Evolutionary conservation across 495 filamentous ascomycete genomes (phyloP), one percentile per base, ranked within the genome.

Genomic region (Talaromyces ruber): DNA sequence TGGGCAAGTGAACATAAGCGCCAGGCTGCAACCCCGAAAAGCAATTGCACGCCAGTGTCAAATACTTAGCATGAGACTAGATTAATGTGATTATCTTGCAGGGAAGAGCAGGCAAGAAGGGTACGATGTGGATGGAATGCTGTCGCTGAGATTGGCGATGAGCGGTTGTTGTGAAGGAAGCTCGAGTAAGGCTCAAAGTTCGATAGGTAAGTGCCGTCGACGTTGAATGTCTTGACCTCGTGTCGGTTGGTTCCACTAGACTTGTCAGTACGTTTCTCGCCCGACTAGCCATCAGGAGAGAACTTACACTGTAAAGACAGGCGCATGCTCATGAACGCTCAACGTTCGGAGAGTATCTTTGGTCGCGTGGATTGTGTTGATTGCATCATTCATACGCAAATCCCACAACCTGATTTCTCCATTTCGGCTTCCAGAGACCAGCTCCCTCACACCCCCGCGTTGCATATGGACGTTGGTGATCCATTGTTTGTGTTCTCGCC

Each of bases 361-460:
- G n/a, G 89, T 92, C 1, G 89, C 86, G 61, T 81, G 75, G 63
- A 95, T 89, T 7, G 86, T 86, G 59, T 84, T 83, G 26, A 97
- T 78, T 5, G 88, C 85, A 64, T 81, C 64, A 39, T 93, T 86
- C 84, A 89, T 88, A 45, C 93, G 84, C 55, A 99, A 91, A 77
- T 99, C 94, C 94, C 94, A 99, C 6, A 99, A 81, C 68, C 91
- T 90, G 64, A 99, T 88, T 70, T 95, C 93, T 56, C 94, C 94
- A 65, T 93, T 92, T 47, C 89, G 82, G 67, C 90, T 92, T 8
- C 90, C 94, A 12, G 86, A 90, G 30, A 98, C 79, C 14, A 99
- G 80, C 68, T 99, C 94, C 56, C 94, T 80, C 74, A 95, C 82
- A 4, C 94, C 94, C 61, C 94, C 94, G 37, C 94, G 90, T 72